A percentile compares a stretch with the other conserved stretches of the same genome.
phyloP scores from a whole-genome alignment of 2,329 filamentous ascomycete genomes.

The Cadophora luteo-olivacea region DNA sequence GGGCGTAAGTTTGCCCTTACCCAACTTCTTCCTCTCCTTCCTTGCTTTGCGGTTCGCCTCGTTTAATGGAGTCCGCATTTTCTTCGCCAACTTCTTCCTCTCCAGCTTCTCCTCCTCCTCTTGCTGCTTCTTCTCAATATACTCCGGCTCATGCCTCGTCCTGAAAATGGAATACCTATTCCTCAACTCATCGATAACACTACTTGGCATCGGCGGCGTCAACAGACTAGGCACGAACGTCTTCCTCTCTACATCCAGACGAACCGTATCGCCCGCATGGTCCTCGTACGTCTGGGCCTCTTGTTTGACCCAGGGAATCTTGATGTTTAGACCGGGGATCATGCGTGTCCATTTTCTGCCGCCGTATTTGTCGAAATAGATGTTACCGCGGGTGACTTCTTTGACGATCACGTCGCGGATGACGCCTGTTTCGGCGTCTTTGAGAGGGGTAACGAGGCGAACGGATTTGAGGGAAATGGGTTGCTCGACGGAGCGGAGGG shows the following conservation, averaged over 20 bases:
- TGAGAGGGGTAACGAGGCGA: constrained; percentile 80
- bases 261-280: constrained; percentile 72
- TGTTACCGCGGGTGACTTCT: constrained; percentile 63
- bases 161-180: constrained; percentile 84
- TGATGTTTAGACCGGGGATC: constrained; percentile 64
- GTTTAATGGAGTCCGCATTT: constrained; percentile 45
- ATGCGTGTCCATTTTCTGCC: not conserved
- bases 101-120: constrained; percentile 57
- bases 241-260: constrained; percentile 74
- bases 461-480: constrained; percentile 74
- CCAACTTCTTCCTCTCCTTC: constrained; percentile 40
- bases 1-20: constrained; percentile 41
- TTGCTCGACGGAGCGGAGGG: constrained; percentile 56
- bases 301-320: constrained; percentile 77
- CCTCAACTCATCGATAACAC: constrained; percentile 85
- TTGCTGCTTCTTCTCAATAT: constrained; percentile 67
- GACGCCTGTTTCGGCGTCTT: constrained; percentile 67
- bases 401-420: constrained; percentile 80
- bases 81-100: constrained; percentile 35
- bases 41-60: constrained; percentile 41
- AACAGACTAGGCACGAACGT: constrained; percentile 83
- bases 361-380: constrained; percentile 46
- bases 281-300: constrained; percentile 58
- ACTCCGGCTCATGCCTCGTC: constrained; percentile 79
- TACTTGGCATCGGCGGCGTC: constrained; percentile 76